Percentiles rank a stretch among this genome's conserved stretches.
These are phyloP conservation scores for Exsudoporus frostii DNA, from an alignment of 768 basidiomycete species.

Conservation along the genomic window DNA sequence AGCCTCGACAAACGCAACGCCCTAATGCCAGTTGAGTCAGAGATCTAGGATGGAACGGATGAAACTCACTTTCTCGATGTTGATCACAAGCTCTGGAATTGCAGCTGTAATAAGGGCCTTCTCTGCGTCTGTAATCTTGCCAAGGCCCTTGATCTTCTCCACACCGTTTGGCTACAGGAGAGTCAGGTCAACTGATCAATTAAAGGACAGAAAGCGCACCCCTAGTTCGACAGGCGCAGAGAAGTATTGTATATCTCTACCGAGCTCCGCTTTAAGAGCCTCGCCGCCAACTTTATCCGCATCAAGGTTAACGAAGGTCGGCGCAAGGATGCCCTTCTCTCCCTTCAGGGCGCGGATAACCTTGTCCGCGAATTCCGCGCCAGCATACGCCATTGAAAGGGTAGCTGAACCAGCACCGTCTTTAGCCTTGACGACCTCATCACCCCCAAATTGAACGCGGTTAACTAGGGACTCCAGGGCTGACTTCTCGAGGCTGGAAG, in stretches of 20 bases:
- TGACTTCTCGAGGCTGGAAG: conserved; percentile 46
- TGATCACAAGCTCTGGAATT: conserved; percentile 70
- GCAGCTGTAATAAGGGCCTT: conserved; percentile 73
- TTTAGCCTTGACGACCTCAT: conserved; percentile 98
- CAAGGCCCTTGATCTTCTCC: conserved; percentile 77
- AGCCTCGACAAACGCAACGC: conserved; percentile 22
- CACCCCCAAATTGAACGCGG: conserved; percentile 93
- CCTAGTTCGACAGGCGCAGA: conserved; percentile 87
- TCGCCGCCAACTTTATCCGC: conserved; percentile 70
- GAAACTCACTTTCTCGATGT: conserved; percentile 63
- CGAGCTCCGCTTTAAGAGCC: conserved; percentile 78
- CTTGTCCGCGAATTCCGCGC: conserved; percentile 83
- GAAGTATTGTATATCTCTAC: conserved; percentile 79
- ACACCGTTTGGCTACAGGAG: conserved; percentile 69
- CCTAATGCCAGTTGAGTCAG: conserved; percentile 13
- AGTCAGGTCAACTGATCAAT: background rate
- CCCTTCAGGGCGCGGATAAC: conserved; percentile 82
- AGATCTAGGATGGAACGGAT: background rate
- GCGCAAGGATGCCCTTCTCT: conserved; percentile 82
- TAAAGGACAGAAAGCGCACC: conserved; percentile 38
- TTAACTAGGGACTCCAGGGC: conserved; percentile 62
- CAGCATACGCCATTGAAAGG: conserved; percentile 95
- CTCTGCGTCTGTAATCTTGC: conserved; percentile 70
- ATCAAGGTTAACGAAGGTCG: conserved; percentile 77
- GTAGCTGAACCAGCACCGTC: conserved; percentile 88